A percentile compares a stretch with the other conserved stretches of the same genome.
Conservation (phyloP, 805 yeast genomes). For the Myxozyma udenii region DNA sequence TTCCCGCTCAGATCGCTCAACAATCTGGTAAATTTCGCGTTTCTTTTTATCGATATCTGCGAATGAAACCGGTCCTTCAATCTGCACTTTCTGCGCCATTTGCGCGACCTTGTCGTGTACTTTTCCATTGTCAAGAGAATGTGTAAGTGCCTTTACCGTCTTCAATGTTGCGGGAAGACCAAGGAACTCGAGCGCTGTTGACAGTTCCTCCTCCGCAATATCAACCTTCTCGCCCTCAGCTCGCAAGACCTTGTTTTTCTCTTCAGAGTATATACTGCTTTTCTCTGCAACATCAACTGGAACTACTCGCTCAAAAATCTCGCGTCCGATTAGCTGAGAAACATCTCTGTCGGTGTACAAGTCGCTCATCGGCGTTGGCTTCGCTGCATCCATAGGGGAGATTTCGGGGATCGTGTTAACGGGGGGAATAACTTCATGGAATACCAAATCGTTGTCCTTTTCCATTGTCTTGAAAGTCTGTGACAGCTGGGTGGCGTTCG, state of each 20-base stretch:
- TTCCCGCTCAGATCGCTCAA: slow-evolving; percentile 36
- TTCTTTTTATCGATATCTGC: slow-evolving; percentile 24
- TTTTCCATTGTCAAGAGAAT: slow-evolving; percentile 15
- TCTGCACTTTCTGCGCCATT: slow-evolving; percentile 19
- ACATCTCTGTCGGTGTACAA: slow-evolving; percentile 48
- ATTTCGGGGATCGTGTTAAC: slow-evolving; percentile 59
- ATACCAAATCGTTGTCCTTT: slow-evolving; percentile 86
- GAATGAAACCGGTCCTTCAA: slow-evolving; percentile 29
- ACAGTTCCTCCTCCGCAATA: slow-evolving; percentile 72
- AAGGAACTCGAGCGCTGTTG: slow-evolving; percentile 75
- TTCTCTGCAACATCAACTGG: slow-evolving; percentile 87
- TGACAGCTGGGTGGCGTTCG: slow-evolving; percentile 31
- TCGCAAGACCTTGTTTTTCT: slow-evolving; percentile 73
- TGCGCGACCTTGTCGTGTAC: slow-evolving; percentile 17
- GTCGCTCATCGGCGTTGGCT: slow-evolving; percentile 50
- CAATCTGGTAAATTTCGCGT: slow-evolving; percentile 23
- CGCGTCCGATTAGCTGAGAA: slow-evolving; percentile 47
- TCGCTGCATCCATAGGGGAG: slow-evolving; percentile 66
- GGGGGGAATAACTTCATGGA: slow-evolving; percentile 73
- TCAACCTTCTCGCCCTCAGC: slow-evolving; percentile 70
- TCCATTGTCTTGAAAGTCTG: slow-evolving; percentile 45
- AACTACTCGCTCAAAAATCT: slow-evolving; percentile 72
- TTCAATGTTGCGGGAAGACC: slow-evolving; percentile 66
- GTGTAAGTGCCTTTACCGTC: slow-evolving; percentile 44
- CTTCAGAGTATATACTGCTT: slow-evolving; percentile 83